These are phyloP conservation scores for Amanita phalloides DNA, from an alignment of 768 basidiomycete genomes.

Conservation along the genomic window DNA sequence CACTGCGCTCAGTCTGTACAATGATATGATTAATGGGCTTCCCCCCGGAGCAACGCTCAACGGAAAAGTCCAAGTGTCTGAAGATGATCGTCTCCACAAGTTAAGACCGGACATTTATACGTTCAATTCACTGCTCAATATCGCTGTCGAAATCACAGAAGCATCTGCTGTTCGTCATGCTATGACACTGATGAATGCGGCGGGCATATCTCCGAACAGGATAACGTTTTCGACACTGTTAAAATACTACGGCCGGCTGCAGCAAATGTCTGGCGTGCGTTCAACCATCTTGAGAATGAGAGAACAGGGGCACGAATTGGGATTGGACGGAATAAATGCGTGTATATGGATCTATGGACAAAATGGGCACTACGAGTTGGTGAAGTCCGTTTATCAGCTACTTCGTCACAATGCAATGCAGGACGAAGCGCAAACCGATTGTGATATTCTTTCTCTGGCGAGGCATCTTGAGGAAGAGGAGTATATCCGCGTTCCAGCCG, in stretches of 20 bases:
- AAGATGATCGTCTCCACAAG: constrained; percentile 8
- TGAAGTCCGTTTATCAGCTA: constrained; percentile 48
- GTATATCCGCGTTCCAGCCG: constrained; percentile 29
- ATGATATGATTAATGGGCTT: constrained; percentile 41
- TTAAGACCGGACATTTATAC: constrained; percentile 56
- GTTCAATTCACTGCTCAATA: constrained; percentile 54
- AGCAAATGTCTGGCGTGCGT: constrained; percentile 43
- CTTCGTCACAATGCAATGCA: constrained; percentile 43
- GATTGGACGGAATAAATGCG: constrained; percentile 58
- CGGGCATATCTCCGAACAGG: constrained; percentile 46
- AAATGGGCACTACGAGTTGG: constrained; percentile 42
- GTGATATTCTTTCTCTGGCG: constrained; percentile 23
- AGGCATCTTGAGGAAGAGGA: constrained; percentile 31
- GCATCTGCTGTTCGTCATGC: constrained; percentile 38
- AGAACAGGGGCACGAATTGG: constrained; percentile 38
- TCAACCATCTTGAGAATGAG: constrained; percentile 42
- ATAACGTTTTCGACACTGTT: constrained; percentile 54
- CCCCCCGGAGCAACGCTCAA: constrained; percentile 24
- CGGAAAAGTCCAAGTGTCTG: constrained; percentile 1
- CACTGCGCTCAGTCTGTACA: constrained; percentile 46
- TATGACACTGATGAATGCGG: constrained; percentile 37
- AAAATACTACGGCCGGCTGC: constrained; percentile 37
- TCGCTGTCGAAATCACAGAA: constrained; percentile 45
- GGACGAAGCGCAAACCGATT: constrained; percentile 17
- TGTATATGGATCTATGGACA: constrained; percentile 60